phyloP scores from a whole-genome alignment of 129 eudicot genomes.

The Pittosporum tobira region DNA sequence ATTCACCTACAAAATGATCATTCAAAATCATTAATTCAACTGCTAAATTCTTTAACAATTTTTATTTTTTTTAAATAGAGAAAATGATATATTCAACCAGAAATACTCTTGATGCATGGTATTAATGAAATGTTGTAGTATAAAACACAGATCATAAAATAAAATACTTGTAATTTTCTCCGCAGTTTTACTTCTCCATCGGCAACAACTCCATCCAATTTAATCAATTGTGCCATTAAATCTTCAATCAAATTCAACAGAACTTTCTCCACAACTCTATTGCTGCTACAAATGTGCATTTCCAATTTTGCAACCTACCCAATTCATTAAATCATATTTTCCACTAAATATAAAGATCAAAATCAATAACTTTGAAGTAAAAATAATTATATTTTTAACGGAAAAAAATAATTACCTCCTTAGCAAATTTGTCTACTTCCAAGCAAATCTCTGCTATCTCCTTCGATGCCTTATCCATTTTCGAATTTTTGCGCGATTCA shows the following conservation, averaged over 20 bases:
- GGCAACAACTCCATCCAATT: conserved; percentile 69
- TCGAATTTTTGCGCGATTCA: conserved; percentile 40
- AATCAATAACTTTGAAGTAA: not conserved
- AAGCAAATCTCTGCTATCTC: conserved; percentile 41
- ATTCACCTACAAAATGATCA: conserved; percentile 44
- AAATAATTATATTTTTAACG: not conserved
- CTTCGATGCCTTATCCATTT: conserved; percentile 46
- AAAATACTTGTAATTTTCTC: conserved; percentile 65
- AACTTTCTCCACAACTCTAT: conserved; percentile 56
- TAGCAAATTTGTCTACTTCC: conserved; percentile 74
- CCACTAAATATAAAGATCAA: not conserved
- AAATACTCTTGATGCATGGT: too few species aligned
- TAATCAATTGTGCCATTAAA: conserved; percentile 73
- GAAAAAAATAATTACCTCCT: conserved; percentile 32
- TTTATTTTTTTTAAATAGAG: too few species aligned
- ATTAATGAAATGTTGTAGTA: not conserved
- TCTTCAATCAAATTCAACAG: conserved; percentile 59
- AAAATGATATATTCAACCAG: too few species aligned
- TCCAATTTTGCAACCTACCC: conserved; percentile 56
- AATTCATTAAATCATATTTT: not conserved
- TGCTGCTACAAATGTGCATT: conserved; percentile 57
- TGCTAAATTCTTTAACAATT: not conserved
- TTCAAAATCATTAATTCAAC: not conserved
- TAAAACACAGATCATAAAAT: not conserved
- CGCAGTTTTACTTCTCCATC: conserved; percentile 77